A percentile compares a stretch with the other conserved stretches of the same genome.
Evolutionary conservation across 257 asterid genomes (phyloP).

Genomic region (Scutellaria baicalensis): DNA sequence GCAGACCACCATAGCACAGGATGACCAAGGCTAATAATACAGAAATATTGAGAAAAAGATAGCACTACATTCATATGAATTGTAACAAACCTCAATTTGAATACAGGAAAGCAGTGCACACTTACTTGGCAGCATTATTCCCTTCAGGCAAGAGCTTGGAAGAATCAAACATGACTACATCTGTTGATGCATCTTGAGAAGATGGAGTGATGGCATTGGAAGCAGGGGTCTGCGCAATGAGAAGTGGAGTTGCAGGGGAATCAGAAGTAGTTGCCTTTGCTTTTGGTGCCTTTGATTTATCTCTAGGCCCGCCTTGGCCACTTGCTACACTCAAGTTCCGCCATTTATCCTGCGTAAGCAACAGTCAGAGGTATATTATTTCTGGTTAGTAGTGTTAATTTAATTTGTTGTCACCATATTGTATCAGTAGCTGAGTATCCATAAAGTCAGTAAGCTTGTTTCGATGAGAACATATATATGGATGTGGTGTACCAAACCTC

Average conservation of each 20-base stretch:
- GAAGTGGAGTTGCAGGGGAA: slow-evolving; percentile 40
- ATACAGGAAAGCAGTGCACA: slow-evolving; percentile 3
- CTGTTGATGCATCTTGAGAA: slow-evolving; percentile 37
- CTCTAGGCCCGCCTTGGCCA: slow-evolving; percentile 65
- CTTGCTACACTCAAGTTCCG: slow-evolving; percentile 79
- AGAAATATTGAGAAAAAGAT: not conserved
- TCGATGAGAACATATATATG: not conserved
- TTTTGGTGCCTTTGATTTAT: slow-evolving; percentile 57
- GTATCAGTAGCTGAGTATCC: not conserved
- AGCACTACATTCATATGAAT: not conserved
- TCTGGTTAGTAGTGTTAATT: not conserved
- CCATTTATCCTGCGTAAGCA: slow-evolving; percentile 82
- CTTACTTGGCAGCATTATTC: slow-evolving; percentile 66
- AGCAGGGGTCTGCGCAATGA: slow-evolving; percentile 28
- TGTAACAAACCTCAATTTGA: not conserved
- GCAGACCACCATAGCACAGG: not conserved
- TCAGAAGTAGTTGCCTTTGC: slow-evolving; percentile 47
- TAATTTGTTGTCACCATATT: not conserved
- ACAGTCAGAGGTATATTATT: not conserved
- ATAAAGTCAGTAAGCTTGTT: not conserved
- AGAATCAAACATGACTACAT: slow-evolving; percentile 38
- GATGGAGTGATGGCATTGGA: slow-evolving; percentile 29
- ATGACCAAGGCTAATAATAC: not conserved
- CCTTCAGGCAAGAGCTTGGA: slow-evolving; percentile 50
- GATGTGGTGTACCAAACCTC: not conserved